Evolutionary conservation across 495 filamentous ascomycete genomes (phyloP).

Genomic region (Wilcoxina mikolae): DNA sequence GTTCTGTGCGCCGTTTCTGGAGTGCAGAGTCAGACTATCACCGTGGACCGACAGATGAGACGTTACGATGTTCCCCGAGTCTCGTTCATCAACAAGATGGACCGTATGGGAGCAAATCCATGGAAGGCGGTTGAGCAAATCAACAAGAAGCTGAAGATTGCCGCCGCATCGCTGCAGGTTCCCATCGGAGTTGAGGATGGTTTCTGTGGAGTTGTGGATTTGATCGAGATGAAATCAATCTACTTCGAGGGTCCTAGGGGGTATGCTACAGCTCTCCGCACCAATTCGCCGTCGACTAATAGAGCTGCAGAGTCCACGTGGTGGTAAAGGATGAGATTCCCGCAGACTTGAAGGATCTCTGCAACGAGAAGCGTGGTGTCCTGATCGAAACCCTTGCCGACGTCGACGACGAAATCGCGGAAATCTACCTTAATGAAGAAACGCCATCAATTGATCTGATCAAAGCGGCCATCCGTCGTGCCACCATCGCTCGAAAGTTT

Average conservation of each 20-base stretch:
- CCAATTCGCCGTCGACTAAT: constrained; percentile 7
- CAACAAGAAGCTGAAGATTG: constrained; percentile 81
- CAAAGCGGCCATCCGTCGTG: constrained; percentile 74
- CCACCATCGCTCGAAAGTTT: constrained; percentile 80
- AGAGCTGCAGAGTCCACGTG: constrained; percentile 37
- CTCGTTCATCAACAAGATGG: constrained; percentile 99
- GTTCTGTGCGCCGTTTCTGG: constrained; percentile 95
- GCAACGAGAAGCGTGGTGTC: constrained; percentile 61
- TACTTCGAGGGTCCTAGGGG: constrained; percentile 79
- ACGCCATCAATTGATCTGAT: constrained; percentile 66
- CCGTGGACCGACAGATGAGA: constrained; percentile 96
- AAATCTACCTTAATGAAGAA: constrained; percentile 80
- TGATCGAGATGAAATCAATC: constrained; percentile 82
- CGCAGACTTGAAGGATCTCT: constrained; percentile 53
- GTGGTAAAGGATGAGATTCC: constrained; percentile 66
- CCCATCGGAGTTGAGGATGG: constrained; percentile 87
- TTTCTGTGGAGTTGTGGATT: constrained; percentile 86
- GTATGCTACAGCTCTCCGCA: constrained; percentile 28
- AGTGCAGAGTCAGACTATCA: constrained; percentile 96
- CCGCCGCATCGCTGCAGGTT: constrained; percentile 86
- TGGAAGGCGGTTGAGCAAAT: constrained; percentile 97
- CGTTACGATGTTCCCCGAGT: constrained; percentile 92
- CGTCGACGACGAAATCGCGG: constrained; percentile 95
- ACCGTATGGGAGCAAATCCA: constrained; percentile 95
- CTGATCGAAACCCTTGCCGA: constrained; percentile 94